Evolutionary conservation across 495 filamentous ascomycete species (phyloP).

Genomic region (Xylaria flabelliformis): DNA sequence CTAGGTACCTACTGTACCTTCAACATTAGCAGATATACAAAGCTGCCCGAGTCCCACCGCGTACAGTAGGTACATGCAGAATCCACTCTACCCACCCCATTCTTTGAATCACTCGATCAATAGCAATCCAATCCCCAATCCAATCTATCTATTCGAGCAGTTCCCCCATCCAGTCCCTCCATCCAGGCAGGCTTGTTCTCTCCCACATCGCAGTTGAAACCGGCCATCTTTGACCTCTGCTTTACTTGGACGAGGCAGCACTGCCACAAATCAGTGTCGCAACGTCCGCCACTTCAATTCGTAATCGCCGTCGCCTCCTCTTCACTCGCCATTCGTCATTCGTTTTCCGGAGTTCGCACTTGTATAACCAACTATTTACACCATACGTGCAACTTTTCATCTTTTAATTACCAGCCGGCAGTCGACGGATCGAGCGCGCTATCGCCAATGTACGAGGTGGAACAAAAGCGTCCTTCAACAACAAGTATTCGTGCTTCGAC

Average conservation of each 20-base stretch:
- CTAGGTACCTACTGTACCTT: background rate
- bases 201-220: constrained; percentile 8
- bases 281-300: constrained; percentile 14
- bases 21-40: background rate
- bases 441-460: constrained; percentile 23
- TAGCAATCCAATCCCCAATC: constrained; percentile 10
- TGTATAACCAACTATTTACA: constrained; percentile 14
- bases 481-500: constrained; percentile 1
- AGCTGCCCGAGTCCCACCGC: background rate
- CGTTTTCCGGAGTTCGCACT: constrained; percentile 24
- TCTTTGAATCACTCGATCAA: constrained; percentile 14
- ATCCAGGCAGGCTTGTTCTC: background rate
- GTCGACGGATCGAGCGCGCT: background rate
- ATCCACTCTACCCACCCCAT: constrained; percentile 21
- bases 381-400: constrained; percentile 1
- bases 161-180: constrained; percentile 11
- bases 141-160: background rate
- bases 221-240: constrained; percentile 5
- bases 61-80: background rate
- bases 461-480: background rate
- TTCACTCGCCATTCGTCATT: constrained; percentile 24
- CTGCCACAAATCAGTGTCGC: constrained; percentile 24
- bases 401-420: background rate
- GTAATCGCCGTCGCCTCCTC: constrained; percentile 14
- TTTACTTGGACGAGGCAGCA: constrained; percentile 24